These are phyloP conservation scores for Sonneratia caseolaris DNA, from an alignment of 345 rosid species.

Conservation along the genomic window DNA sequence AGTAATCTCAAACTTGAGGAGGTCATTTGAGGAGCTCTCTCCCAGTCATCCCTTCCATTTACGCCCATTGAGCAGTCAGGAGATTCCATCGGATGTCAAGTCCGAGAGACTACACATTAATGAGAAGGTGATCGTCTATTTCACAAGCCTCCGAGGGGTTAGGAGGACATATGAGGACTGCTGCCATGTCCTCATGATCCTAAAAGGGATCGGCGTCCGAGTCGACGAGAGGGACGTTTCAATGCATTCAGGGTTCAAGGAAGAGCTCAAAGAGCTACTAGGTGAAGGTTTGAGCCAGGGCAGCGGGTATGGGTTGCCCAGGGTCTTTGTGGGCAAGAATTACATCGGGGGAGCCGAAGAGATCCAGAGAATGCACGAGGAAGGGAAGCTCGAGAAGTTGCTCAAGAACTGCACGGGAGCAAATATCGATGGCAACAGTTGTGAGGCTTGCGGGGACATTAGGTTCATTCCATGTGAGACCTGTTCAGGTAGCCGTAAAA, in stretches of 20 bases:
- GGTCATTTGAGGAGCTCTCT: constrained; percentile 46
- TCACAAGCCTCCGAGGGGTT: constrained; percentile 76
- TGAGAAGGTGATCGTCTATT: constrained; percentile 54
- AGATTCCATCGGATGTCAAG: constrained; percentile 1
- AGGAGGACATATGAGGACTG: constrained; percentile 87
- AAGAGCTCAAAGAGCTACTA: constrained; percentile 50
- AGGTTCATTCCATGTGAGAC: constrained; percentile 7
- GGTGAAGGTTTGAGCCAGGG: constrained; percentile 21
- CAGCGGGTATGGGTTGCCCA: constrained; percentile 42
- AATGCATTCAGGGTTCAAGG: constrained; percentile 81
- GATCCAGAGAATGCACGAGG: constrained; percentile 60
- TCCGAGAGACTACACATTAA: constrained; percentile 6
- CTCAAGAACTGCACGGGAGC: constrained; percentile 46
- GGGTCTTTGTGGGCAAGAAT: constrained; percentile 60
- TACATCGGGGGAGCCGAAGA: constrained; percentile 82
- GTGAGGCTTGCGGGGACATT: constrained; percentile 56
- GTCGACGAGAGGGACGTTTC: constrained; percentile 84
- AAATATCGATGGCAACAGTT: constrained; percentile 28
- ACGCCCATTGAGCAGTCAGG: constrained; percentile 16
- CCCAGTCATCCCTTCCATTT: constrained; percentile 50
- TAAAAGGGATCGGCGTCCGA: constrained; percentile 45
- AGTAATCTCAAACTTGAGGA: constrained; percentile 48
- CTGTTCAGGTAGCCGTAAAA: constrained; percentile 6
- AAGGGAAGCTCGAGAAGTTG: constrained; percentile 64
- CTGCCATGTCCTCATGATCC: constrained; percentile 46